Base-by-base conservation (phyloP, 2,329 filamentous ascomycete species). In the Westerdykella aurantiaca region DNA sequence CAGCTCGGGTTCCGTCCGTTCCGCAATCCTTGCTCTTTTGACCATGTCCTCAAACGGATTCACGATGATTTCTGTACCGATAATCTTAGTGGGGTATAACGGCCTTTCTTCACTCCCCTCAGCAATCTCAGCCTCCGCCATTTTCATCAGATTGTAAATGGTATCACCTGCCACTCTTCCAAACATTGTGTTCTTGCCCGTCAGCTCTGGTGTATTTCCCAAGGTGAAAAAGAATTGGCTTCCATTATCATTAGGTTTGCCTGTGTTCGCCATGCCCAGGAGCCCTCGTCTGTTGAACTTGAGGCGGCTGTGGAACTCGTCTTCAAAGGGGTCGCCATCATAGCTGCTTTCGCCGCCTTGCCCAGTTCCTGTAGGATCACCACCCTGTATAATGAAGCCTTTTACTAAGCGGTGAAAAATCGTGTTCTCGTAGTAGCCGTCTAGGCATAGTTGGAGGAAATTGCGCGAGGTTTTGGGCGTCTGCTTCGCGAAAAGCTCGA, bases 191-290 rank as follows among this genome's bases (percentile, higher is more conserved):
- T 96, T 96, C 69, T 87, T 88, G 41, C 85, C 86, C 55, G 85
- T 88, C 59, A 98, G 67, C 72, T 97, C 89, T 21, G 88, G 83
- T 18, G 90, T 89, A 43, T 75, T 74, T 50, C 82, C 89, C 42
- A 98, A 71, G 0, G 93, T 97, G 49, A 98, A 83, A 72, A 98
- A 98, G 75, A 97, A 97, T 68, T 98, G 93, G 66, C 88, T 95
- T 29, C 88, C 87, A 70, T 97, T 97, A 43, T 86, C 86, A 58
- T 90, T 77, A 23, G 79, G 78, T 41, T 71, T 72, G 37, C 89
- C 84, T 48, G 86, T 85, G 67, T 97, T 97, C 22, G 93, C 93
- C 89, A 97, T 96, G n/a, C 87, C 93, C 56, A 98, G 70, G 56
- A 97, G 71, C 0, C 93, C 93, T 47, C 93, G 78, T 38, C 93